Evolutionary conservation across 768 basidiomycete species (phyloP).

Genomic region (Kwoniella newhampshirensis): DNA sequence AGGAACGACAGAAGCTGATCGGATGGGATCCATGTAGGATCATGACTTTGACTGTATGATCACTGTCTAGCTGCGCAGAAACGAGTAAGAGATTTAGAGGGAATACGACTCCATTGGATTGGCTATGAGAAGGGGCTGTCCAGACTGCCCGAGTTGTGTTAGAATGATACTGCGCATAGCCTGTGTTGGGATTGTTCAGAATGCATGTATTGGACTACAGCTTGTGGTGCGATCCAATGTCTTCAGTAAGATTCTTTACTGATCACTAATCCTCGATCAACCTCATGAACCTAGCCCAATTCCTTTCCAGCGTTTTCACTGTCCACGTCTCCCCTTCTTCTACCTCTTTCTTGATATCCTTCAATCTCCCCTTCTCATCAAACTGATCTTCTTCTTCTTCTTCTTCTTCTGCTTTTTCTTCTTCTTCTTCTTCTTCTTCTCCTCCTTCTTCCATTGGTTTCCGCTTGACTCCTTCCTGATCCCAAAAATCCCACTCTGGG

Average conservation of each 20-base stretch:
- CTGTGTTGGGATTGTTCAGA: too few relatives aligned
- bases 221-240: too few relatives aligned
- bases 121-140: too few relatives aligned
- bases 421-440: too few relatives aligned
- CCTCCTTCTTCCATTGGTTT: too few relatives aligned
- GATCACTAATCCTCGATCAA: constrained; percentile 10
- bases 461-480: not conserved
- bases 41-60: constrained; percentile 25
- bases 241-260: not conserved
- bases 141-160: too few relatives aligned
- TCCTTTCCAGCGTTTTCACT: constrained; percentile 35
- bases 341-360: not conserved
- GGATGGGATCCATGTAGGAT: constrained; percentile 1
- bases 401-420: constrained; percentile 2
- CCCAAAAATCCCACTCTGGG: constrained; percentile 18
- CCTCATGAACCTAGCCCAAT: constrained; percentile 44
- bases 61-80: too few relatives aligned
- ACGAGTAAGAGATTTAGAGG: too few relatives aligned
- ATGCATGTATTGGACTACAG: too few relatives aligned
- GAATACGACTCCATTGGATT: too few relatives aligned
- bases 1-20: not conserved
- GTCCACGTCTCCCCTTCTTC: constrained; percentile 26
- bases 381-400: constrained; percentile 5
- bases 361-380: constrained; percentile 8
- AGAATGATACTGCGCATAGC: too few relatives aligned